phyloP scores from a whole-genome alignment of 1,284 basidiomycete genomes.

The Violaceomyces palustris region DNA sequence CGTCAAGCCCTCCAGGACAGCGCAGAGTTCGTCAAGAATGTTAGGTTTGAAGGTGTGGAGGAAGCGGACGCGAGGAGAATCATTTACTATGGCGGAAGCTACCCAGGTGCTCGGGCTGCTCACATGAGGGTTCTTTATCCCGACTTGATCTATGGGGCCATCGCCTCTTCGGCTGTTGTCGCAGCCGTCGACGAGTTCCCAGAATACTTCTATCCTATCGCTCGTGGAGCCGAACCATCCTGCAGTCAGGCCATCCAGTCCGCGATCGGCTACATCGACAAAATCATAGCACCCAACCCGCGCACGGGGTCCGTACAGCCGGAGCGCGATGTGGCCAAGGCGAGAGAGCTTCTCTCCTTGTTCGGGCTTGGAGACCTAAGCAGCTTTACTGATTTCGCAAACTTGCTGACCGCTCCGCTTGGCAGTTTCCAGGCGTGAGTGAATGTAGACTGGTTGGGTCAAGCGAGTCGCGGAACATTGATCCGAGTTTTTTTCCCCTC shows the following conservation, averaged over 20 bases:
- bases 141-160: constrained; percentile 80
- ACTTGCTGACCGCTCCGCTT: constrained; percentile 36
- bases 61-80: constrained; percentile 61
- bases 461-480: neutral
- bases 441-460: neutral
- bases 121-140: constrained; percentile 85
- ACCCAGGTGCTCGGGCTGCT: constrained; percentile 87
- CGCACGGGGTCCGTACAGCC: constrained; percentile 26
- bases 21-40: constrained; percentile 78
- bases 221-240: constrained; percentile 65
- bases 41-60: constrained; percentile 68
- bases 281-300: constrained; percentile 40
- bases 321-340: constrained; percentile 16
- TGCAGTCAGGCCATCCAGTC: constrained; percentile 69
- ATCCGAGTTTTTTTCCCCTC: neutral
- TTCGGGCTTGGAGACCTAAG: constrained; percentile 32
- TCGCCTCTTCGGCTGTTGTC: constrained; percentile 63
- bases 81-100: constrained; percentile 83
- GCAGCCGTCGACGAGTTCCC: constrained; percentile 50
- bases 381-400: constrained; percentile 36
- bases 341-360: constrained; percentile 21
- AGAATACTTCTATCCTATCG: constrained; percentile 78
- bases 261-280: constrained; percentile 45
- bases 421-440: constrained; percentile 33
- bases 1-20: constrained; percentile 86